A percentile compares a stretch with the other conserved stretches of the same genome.
phyloP scores from a whole-genome alignment of 2,329 filamentous ascomycete genomes.

The Fusarium chlamydosporum region DNA sequence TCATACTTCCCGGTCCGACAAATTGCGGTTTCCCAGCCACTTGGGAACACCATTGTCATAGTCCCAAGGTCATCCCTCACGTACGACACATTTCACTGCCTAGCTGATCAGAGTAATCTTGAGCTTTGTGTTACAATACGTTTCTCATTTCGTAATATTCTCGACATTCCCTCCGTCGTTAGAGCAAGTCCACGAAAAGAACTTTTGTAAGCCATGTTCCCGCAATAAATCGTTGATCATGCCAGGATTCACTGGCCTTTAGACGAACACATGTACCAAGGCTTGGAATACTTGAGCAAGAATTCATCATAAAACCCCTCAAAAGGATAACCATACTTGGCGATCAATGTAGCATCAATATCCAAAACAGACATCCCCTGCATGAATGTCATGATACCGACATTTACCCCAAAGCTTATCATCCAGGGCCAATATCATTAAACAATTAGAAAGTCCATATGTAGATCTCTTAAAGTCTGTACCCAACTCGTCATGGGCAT shows the following conservation, averaged over 20 bases:
- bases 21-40: background rate
- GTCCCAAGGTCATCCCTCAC: background rate
- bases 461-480: slow-evolving; percentile 59
- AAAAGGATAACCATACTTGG: background rate
- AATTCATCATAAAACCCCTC: background rate
- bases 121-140: background rate
- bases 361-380: background rate
- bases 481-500: slow-evolving; percentile 58
- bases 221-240: slow-evolving; percentile 10
- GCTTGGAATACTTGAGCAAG: background rate
- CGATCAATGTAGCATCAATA: background rate
- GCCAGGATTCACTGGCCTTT: background rate
- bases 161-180: background rate
- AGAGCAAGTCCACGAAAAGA: background rate
- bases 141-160: background rate
- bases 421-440: slow-evolving; percentile 41
- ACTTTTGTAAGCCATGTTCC: slow-evolving; percentile 8
- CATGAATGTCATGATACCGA: background rate
- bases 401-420: too few relatives aligned
- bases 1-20: background rate
- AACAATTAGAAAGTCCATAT: slow-evolving; percentile 60
- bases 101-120: background rate
- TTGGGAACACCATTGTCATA: background rate
- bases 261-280: slow-evolving; percentile 2
- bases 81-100: background rate